Evolutionary conservation across 805 yeast species (phyloP).

Genomic region (Kodamaea laetipori): DNA sequence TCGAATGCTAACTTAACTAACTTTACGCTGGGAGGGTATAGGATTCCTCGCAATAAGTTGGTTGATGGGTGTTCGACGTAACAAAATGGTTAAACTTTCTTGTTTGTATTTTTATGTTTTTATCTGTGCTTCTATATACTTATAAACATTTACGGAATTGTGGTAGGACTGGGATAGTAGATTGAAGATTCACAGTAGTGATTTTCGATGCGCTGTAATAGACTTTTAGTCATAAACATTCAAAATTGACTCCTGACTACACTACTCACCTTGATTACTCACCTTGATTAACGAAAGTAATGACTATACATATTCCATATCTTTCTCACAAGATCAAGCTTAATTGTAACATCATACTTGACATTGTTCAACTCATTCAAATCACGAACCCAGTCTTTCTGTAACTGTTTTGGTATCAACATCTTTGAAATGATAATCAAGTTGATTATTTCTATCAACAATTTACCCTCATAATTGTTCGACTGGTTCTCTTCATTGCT

Average conservation of each 20-base stretch:
- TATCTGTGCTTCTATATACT: constrained; percentile 1
- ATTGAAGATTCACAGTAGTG: no score
- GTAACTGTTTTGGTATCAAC: constrained; percentile 52
- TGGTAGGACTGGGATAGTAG: no score
- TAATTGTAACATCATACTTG: constrained; percentile 37
- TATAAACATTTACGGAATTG: not conserved
- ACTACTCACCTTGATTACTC: no score
- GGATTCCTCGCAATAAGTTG: constrained; percentile 42
- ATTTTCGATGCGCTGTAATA: no score
- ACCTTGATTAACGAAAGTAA: constrained; percentile 29
- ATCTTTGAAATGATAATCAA: constrained; percentile 51
- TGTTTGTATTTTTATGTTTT: constrained; percentile 3
- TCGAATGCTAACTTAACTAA: constrained; percentile 64
- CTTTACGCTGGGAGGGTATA: constrained; percentile 76
- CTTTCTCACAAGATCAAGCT: constrained; percentile 52
- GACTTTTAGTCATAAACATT: no score
- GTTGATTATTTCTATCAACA: constrained; percentile 66
- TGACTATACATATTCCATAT: constrained; percentile 63
- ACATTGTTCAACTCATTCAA: constrained; percentile 57
- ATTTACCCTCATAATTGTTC: constrained; percentile 51
- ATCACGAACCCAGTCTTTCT: constrained; percentile 62
- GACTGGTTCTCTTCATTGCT: constrained; percentile 14
- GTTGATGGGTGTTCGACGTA: constrained; percentile 14
- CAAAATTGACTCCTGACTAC: no score
- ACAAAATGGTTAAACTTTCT: not conserved